Percentiles rank a stretch among this genome's conserved stretches.
phyloP scores from a whole-genome alignment of 2,329 filamentous ascomycete species.

The Aspergillus sp. region DNA sequence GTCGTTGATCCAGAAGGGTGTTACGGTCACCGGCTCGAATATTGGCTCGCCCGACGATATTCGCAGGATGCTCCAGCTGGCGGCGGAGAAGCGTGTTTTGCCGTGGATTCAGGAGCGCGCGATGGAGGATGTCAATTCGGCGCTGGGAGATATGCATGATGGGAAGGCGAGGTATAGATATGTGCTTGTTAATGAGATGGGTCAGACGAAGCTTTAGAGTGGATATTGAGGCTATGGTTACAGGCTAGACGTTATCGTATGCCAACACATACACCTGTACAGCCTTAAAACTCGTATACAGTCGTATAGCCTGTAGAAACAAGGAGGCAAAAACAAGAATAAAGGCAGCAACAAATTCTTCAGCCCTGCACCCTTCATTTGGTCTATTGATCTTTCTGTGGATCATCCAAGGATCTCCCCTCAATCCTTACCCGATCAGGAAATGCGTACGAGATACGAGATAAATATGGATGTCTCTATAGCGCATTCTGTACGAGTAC shows the following conservation, averaged over 20 bases:
- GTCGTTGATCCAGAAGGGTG: conserved; percentile 48
- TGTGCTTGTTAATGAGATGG: conserved; percentile 34
- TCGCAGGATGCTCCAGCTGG: conserved; percentile 34
- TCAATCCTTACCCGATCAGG: conserved; percentile 7
- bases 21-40: conserved; percentile 42
- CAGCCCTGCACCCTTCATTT: no score
- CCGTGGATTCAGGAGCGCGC: conserved; percentile 35
- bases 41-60: conserved; percentile 38
- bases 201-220: conserved; percentile 22
- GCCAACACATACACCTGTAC: no score
- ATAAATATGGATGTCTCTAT: neutral
- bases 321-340: no score
- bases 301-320: no score
- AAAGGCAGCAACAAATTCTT: no score
- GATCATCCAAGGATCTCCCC: no score
- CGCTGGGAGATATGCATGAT: conserved; percentile 36
- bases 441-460: conserved; percentile 9
- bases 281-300: no score
- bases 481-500: neutral
- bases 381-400: no score
- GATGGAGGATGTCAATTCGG: conserved; percentile 36
- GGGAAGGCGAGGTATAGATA: conserved; percentile 40
- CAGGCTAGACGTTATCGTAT: no score
- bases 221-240: no score
- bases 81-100: conserved; percentile 32